Conservation (phyloP, 129 eudicot genomes). For the Flaveria ramosissima region DNA sequence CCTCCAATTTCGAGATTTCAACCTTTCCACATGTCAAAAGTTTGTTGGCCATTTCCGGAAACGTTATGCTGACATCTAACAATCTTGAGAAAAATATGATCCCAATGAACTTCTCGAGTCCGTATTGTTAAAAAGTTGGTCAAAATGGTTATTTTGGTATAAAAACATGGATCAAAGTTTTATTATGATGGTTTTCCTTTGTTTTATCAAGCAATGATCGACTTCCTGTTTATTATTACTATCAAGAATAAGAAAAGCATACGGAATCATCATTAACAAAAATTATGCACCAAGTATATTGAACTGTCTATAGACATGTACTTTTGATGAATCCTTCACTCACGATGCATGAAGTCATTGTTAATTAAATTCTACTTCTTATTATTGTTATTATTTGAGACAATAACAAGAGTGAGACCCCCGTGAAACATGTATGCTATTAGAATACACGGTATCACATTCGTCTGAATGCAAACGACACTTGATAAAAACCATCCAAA, state of each 20-base stretch:
- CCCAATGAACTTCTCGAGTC: background rate
- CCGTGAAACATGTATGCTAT: background rate
- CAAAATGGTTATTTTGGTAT: background rate
- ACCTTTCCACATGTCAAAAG: background rate
- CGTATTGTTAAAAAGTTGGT: background rate
- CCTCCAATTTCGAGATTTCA: background rate
- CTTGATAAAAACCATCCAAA: background rate
- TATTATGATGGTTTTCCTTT: background rate
- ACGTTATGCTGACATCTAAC: background rate
- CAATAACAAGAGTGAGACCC: background rate
- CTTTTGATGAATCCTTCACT: background rate
- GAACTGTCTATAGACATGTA: background rate
- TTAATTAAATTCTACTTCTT: background rate
- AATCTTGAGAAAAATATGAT: background rate
- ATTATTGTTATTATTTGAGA: background rate
- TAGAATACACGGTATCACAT: background rate
- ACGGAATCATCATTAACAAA: background rate
- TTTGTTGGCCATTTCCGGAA: conserved; percentile 8
- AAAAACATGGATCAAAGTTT: background rate
- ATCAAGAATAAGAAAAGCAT: background rate
- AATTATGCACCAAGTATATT: background rate
- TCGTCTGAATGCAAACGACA: background rate
- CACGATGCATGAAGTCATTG: conserved; percentile 11
- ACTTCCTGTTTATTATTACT: background rate
- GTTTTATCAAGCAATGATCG: background rate